Evolutionary conservation across 140 eudicot genomes (phyloP).

Genomic region (Oenanthe javanica): DNA sequence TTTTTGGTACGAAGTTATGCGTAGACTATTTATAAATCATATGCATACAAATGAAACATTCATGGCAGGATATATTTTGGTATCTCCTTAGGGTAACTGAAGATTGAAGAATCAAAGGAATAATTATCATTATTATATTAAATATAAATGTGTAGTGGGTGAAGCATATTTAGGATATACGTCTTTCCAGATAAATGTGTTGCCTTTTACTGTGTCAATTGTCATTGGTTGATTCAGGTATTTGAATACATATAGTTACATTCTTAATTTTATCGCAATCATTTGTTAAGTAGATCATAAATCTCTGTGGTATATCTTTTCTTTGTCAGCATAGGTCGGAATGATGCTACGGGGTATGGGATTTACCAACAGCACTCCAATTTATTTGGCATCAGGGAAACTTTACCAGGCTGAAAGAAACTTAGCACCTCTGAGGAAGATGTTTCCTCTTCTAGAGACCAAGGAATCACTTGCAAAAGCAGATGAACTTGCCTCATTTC

Average conservation of each 20-base stretch:
- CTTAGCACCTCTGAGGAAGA: conserved; percentile 62
- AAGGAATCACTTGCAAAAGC: conserved; percentile 68
- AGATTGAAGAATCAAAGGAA: not conserved
- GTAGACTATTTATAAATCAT: too few species aligned
- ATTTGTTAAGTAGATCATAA: conserved; percentile 10
- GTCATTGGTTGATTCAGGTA: not conserved
- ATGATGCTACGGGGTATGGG: conserved; percentile 99
- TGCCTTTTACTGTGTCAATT: not conserved
- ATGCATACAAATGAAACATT: too few species aligned
- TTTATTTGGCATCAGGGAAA: conserved; percentile 84
- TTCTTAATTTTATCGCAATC: not conserved
- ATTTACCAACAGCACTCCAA: conserved; percentile 67
- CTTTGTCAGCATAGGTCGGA: conserved; percentile 95
- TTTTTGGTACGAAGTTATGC: too few species aligned
- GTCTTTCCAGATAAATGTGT: not conserved
- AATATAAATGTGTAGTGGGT: not conserved
- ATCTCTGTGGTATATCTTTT: conserved; percentile 22
- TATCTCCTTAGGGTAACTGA: not conserved
- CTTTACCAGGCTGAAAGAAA: conserved; percentile 66
- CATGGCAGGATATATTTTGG: not conserved
- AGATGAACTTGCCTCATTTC: conserved; percentile 69
- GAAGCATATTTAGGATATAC: not conserved
- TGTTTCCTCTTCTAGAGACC: conserved; percentile 81
- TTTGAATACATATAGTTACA: not conserved
- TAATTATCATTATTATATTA: not conserved